Conservation (phyloP, 2,329 filamentous ascomycete genomes). For the Fusarium brachygibbosum region DNA sequence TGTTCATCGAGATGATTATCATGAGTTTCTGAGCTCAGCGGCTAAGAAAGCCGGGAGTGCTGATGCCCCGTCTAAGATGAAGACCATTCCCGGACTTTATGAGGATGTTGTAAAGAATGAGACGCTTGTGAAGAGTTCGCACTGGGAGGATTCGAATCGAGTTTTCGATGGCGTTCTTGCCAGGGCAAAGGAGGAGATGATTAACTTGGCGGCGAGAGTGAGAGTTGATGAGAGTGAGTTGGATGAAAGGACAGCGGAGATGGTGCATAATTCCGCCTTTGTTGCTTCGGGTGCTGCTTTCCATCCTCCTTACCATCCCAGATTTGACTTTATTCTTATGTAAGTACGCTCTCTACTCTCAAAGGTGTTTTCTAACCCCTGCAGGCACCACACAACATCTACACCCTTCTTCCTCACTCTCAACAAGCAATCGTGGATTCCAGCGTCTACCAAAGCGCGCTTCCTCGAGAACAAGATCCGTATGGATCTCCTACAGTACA, state of each 20-base stretch:
- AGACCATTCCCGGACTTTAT: conserved; percentile 67
- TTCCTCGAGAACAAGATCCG: conserved; percentile 87
- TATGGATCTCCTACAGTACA: conserved; percentile 80
- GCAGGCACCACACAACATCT: conserved; percentile 81
- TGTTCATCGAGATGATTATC: conserved; percentile 73
- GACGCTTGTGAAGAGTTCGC: conserved; percentile 67
- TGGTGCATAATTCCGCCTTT: conserved; percentile 75
- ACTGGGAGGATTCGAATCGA: conserved; percentile 69
- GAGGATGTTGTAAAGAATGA: conserved; percentile 67
- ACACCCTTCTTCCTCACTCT: conserved; percentile 80
- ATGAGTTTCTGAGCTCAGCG: conserved; percentile 69
- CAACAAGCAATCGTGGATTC: conserved; percentile 71
- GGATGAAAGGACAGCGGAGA: conserved; percentile 67
- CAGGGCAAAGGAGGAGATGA: conserved; percentile 73
- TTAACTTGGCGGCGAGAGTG: conserved; percentile 71
- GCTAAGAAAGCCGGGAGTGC: conserved; percentile 41
- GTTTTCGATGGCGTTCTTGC: conserved; percentile 76
- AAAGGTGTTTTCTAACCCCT: conserved; percentile 6
- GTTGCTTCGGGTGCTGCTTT: conserved; percentile 69
- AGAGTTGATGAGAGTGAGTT: conserved; percentile 69
- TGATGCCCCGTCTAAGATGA: conserved; percentile 30
- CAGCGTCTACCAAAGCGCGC: conserved; percentile 71
- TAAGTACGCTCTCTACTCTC: conserved; percentile 49
- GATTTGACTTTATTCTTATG: conserved; percentile 85
- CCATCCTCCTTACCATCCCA: conserved; percentile 72